A percentile compares a stretch with the other conserved stretches of the same genome.
Conservation (phyloP, 208 protist genomes). For the Leishmania lainsoni region DNA sequence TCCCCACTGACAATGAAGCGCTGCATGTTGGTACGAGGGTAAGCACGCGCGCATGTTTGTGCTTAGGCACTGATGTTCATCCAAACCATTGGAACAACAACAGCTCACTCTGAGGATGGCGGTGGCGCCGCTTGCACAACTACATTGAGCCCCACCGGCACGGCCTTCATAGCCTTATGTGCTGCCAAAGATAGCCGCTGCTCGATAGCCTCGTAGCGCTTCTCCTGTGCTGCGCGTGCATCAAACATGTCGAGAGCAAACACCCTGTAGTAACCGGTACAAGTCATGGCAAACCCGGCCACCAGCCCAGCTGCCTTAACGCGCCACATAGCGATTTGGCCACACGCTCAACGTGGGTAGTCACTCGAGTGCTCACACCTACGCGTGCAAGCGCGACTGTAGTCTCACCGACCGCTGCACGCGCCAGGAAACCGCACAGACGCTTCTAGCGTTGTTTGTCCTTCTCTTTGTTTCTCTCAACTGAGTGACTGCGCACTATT, state of each 20-base stretch:
- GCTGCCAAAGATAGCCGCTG: constrained; percentile 31
- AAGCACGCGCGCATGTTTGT: neutral
- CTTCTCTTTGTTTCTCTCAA: neutral
- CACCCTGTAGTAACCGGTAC: constrained; percentile 54
- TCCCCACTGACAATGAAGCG: neutral
- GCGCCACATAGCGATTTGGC: constrained; percentile 34
- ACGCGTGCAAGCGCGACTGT: neutral
- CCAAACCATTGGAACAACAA: neutral
- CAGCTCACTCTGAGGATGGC: constrained; percentile 1
- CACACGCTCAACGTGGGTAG: neutral
- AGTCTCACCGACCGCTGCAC: neutral
- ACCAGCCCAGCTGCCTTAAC: constrained; percentile 55
- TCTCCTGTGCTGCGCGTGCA: constrained; percentile 38
- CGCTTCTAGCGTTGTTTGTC: neutral
- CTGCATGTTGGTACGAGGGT: neutral
- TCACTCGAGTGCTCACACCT: neutral
- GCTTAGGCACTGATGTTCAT: neutral
- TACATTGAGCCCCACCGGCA: constrained; percentile 7
- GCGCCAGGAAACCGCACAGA: neutral
- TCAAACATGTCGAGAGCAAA: constrained; percentile 53
- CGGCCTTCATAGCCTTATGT: constrained; percentile 20
- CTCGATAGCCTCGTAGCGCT: constrained; percentile 39
- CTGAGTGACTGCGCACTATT: neutral
- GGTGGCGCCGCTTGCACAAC: neutral
- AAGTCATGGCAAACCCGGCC: constrained; percentile 43